Evolutionary conservation across 23 red algal species (phyloP).

Genomic region (Chondrus crispus): DNA sequence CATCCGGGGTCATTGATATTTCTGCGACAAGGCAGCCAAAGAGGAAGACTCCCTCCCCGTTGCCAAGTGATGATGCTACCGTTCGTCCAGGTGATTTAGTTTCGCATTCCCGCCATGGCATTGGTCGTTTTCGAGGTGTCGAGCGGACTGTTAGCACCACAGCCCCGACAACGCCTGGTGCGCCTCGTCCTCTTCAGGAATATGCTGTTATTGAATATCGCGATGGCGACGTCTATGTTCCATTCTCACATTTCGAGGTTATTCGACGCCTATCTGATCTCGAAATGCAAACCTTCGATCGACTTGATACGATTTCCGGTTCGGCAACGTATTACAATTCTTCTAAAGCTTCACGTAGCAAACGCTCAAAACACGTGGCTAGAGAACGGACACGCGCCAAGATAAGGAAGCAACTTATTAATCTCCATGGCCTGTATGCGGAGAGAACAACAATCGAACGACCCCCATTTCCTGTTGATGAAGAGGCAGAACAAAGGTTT

Average conservation of each 20-base stretch:
- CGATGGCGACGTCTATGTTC: conserved; percentile 65
- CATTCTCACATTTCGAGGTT: conserved; percentile 50
- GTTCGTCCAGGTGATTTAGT: conserved; percentile 41
- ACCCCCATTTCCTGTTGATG: conserved; percentile 42
- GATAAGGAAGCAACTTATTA: conserved; percentile 66
- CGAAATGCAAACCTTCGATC: not conserved
- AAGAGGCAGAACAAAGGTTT: conserved; percentile 42
- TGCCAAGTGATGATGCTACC: not conserved
- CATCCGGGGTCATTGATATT: not conserved
- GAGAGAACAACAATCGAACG: conserved; percentile 36
- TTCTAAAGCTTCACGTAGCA: not conserved
- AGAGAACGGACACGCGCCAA: conserved; percentile 41
- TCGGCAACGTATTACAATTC: not conserved
- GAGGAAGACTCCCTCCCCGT: not conserved
- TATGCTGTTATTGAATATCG: conserved; percentile 69
- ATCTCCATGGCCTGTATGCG: conserved; percentile 77
- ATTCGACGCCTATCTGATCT: conserved; percentile 21
- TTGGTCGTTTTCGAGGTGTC: conserved; percentile 75
- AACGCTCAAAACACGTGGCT: conserved; percentile 9
- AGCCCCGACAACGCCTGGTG: not conserved
- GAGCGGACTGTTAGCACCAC: conserved; percentile 26
- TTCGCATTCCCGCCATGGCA: conserved; percentile 55
- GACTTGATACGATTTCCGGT: conserved; percentile 33
- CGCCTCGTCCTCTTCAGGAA: conserved; percentile 20
- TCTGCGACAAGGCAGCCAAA: not conserved